A percentile compares a stretch with the other conserved stretches of the same genome.
These are phyloP conservation scores for Aspergillus brasiliensis DNA, from an alignment of 2,329 filamentous ascomycete species.

Conservation along the genomic window DNA sequence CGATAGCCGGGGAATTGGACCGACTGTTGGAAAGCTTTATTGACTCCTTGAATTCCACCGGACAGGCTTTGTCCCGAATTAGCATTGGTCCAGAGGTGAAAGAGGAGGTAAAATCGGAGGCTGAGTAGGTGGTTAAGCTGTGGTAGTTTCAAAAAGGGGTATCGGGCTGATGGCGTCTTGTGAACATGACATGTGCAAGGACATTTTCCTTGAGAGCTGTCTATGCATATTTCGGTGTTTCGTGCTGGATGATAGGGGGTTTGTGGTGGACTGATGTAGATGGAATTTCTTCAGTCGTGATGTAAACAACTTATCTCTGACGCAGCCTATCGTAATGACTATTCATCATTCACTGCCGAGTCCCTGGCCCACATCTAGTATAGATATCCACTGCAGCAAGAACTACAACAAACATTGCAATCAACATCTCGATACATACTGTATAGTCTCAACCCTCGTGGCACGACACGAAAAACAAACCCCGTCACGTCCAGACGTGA, in stretches of 20 bases:
- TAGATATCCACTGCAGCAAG: neutral
- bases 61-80: constrained; percentile 32
- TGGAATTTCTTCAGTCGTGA: too few relatives aligned
- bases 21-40: constrained; percentile 44
- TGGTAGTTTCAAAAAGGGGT: neutral
- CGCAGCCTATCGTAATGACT: too few relatives aligned
- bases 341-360: too few relatives aligned
- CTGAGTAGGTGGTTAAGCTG: constrained; percentile 12
- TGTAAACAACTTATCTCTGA: too few relatives aligned
- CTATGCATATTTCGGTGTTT: too few relatives aligned
- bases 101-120: constrained; percentile 15
- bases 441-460: neutral
- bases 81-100: constrained; percentile 14
- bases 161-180: neutral
- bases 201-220: too few relatives aligned
- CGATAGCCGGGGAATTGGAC: constrained; percentile 43
- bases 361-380: too few relatives aligned
- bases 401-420: neutral
- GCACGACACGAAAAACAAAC: neutral
- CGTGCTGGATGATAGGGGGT: too few relatives aligned
- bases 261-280: too few relatives aligned
- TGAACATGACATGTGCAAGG: neutral
- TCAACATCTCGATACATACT: neutral
- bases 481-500: neutral
- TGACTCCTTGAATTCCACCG: constrained; percentile 40